A percentile compares a stretch with the other conserved stretches of the same genome.
Conservation (phyloP, 441 rosid species). For the Erysimum pusillum region DNA sequence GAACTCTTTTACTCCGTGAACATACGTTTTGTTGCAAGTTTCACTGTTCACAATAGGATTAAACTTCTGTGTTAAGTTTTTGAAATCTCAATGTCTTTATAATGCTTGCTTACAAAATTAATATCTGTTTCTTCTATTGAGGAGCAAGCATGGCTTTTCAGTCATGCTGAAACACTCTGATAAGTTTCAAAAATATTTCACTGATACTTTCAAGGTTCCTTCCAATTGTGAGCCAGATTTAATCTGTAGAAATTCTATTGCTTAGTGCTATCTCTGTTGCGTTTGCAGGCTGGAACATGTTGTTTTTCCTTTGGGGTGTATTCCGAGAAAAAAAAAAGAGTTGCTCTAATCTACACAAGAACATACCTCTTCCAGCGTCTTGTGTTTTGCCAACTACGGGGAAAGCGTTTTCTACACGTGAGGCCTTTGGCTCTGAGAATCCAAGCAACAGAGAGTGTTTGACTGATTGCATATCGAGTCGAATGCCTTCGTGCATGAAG, state of each 20-base stretch:
- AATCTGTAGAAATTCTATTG: constrained; percentile 12
- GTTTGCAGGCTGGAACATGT: constrained; percentile 89
- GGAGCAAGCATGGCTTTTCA: constrained; percentile 37
- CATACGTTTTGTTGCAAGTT: constrained; percentile 20
- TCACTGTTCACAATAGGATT: constrained; percentile 9
- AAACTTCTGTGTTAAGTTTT: constrained; percentile 11
- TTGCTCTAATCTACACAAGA: constrained; percentile 54
- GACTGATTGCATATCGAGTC: constrained; percentile 33
- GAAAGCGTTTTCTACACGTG: constrained; percentile 50
- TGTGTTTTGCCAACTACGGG: too few species aligned
- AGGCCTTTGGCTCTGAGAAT: constrained; percentile 41
- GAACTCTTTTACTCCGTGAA: constrained; percentile 28
- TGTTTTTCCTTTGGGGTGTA: constrained; percentile 93
- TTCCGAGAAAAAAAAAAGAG: constrained; percentile 69
- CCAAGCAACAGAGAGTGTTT: constrained; percentile 46
- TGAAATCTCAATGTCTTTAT: constrained; percentile 14
- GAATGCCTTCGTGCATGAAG: constrained; percentile 44
- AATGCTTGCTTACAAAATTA: constrained; percentile 21
- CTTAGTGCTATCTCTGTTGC: constrained; percentile 20
- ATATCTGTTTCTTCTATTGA: constrained; percentile 27
- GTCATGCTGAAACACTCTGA: constrained; percentile 5
- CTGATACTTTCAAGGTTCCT: constrained; percentile 1
- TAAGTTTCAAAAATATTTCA: constrained; percentile 10
- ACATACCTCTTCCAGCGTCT: constrained; percentile 45
- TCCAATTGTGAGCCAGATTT: constrained; percentile 10